A percentile compares a stretch with the other conserved stretches of the same genome.
These are phyloP conservation scores for Magnaporthiopsis rhizophila DNA, from an alignment of 2,329 filamentous ascomycete genomes.

Conservation along the genomic window DNA sequence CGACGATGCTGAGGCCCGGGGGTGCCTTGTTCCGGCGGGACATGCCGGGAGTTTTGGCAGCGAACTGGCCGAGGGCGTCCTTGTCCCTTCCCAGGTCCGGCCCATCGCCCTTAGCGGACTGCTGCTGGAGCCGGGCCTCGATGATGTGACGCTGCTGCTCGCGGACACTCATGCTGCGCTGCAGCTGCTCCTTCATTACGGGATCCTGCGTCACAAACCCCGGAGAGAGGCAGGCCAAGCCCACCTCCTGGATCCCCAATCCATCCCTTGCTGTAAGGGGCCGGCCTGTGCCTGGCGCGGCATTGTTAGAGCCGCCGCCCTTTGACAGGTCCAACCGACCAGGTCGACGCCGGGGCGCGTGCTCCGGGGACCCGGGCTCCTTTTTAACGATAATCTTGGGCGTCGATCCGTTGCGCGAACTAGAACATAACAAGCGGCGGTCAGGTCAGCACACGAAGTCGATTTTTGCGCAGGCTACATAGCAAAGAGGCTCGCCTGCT, in stretches of 20 bases:
- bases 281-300: constrained; percentile 50
- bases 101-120: constrained; percentile 70
- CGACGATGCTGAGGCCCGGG: constrained; percentile 87
- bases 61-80: constrained; percentile 37
- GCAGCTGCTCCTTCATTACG: constrained; percentile 90
- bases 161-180: constrained; percentile 85
- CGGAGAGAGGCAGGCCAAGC: constrained; percentile 87
- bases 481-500: no score
- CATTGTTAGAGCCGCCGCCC: constrained; percentile 41
- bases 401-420: constrained; percentile 43
- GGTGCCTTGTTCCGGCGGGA: constrained; percentile 72
- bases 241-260: constrained; percentile 82
- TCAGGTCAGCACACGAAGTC: constrained; percentile 6
- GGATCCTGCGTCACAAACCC: constrained; percentile 95
- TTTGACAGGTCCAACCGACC: constrained; percentile 72
- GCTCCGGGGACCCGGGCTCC: constrained; percentile 81
- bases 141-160: constrained; percentile 95
- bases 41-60: constrained; percentile 65
- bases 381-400: constrained; percentile 95
- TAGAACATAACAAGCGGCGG: constrained; percentile 16
- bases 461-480: no score
- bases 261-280: constrained; percentile 74
- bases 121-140: constrained; percentile 81
- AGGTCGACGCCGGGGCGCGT: constrained; percentile 67
- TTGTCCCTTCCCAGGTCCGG: constrained; percentile 48